A percentile compares a stretch with the other conserved stretches of the same genome.
These are phyloP conservation scores for Aspergillus fumigatiaffinis DNA, from an alignment of 2,329 filamentous ascomycete species.

Conservation along the genomic window DNA sequence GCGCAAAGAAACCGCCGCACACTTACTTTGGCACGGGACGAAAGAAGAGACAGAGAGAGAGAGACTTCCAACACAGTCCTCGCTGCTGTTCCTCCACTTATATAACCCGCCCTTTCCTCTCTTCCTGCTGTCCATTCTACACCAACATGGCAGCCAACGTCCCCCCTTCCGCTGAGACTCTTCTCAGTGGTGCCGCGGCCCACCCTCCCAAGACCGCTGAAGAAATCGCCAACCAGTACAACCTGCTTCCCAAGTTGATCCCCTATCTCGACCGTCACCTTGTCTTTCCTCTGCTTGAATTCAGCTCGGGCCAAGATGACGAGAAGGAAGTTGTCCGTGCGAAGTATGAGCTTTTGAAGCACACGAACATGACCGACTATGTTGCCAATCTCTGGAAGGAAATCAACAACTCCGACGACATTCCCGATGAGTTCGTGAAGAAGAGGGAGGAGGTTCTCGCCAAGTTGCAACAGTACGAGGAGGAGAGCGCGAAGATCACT, in stretches of 20 bases:
- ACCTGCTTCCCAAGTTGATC: slow-evolving; percentile 83
- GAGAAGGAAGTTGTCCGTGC: slow-evolving; percentile 73
- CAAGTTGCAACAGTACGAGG: slow-evolving; percentile 76
- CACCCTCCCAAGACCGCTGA: slow-evolving; percentile 40
- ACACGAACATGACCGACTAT: slow-evolving; percentile 99
- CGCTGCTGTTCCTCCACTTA: slow-evolving; percentile 9
- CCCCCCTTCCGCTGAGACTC: slow-evolving; percentile 47
- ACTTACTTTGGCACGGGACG: slow-evolving; percentile 10
- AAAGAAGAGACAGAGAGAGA: background rate
- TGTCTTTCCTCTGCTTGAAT: slow-evolving; percentile 94
- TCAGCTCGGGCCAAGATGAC: slow-evolving; percentile 76
- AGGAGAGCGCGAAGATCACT: slow-evolving; percentile 84
- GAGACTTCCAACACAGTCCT: slow-evolving; percentile 10
- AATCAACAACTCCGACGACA: slow-evolving; percentile 72
- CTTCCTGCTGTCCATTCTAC: slow-evolving; percentile 6
- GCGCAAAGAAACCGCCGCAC: slow-evolving; percentile 24
- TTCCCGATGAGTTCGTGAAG: slow-evolving; percentile 79
- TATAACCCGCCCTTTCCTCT: slow-evolving; percentile 13
- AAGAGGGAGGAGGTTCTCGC: slow-evolving; percentile 86
- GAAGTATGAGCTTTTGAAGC: slow-evolving; percentile 90
- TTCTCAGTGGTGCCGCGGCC: slow-evolving; percentile 47
- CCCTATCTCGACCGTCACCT: slow-evolving; percentile 91
- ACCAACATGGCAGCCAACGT: slow-evolving; percentile 51
- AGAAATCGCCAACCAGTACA: slow-evolving; percentile 66
- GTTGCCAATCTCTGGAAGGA: slow-evolving; percentile 89